A percentile compares a stretch with the other conserved stretches of the same genome.
Conservation (phyloP, 176 grass and related monocot species). For the Alloteropsis semialata region DNA sequence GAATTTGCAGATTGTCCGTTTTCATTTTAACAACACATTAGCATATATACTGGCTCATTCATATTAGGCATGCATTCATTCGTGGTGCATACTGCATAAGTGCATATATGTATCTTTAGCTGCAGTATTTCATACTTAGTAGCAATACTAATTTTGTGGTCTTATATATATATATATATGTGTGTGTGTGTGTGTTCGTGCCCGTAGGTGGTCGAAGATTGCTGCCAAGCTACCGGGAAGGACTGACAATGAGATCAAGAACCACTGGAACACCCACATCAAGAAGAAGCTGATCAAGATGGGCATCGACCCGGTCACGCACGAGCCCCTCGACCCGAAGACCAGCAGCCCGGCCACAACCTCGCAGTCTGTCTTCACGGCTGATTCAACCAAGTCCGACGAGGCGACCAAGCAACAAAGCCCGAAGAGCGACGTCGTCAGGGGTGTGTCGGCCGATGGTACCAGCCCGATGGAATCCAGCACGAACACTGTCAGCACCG, state of each 20-base stretch:
- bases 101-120: background rate
- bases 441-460: background rate
- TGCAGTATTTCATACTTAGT: background rate
- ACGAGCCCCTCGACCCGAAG: slow-evolving; percentile 41
- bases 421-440: background rate
- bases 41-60: background rate
- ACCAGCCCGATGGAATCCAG: slow-evolving; percentile 43
- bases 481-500: slow-evolving; percentile 21
- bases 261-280: slow-evolving; percentile 99
- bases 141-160: background rate
- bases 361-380: slow-evolving; percentile 39
- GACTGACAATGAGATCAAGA: slow-evolving; percentile 98
- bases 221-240: slow-evolving; percentile 82
- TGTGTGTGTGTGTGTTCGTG: background rate
- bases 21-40: background rate
- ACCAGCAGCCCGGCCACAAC: slow-evolving; percentile 36
- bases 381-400: slow-evolving; percentile 44
- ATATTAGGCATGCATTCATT: background rate
- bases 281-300: slow-evolving; percentile 97
- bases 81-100: too few species aligned
- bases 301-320: slow-evolving; percentile 87
- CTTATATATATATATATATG: too few species aligned
- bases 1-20: background rate
- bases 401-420: slow-evolving; percentile 4
- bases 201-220: slow-evolving; percentile 96